Evolutionary conservation across 371 early-diverging fungal species (phyloP).

Genomic region (Thermomucor indicae-seudaticae): DNA sequence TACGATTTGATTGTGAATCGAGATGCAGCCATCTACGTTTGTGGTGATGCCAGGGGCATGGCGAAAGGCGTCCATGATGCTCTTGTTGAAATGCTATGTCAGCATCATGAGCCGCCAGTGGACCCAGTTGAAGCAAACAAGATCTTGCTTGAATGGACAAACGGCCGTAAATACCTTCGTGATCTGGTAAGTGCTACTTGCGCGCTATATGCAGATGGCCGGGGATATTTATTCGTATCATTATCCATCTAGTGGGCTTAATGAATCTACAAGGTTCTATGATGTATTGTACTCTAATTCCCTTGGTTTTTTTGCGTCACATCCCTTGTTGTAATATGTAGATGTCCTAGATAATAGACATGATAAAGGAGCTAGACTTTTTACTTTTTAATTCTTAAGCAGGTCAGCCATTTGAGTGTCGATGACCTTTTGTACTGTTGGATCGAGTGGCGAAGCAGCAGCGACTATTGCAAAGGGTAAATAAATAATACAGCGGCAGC

Average conservation of each 20-base stretch:
- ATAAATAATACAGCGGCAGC: not conserved
- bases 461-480: conserved; percentile 5
- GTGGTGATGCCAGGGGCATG: conserved; percentile 90
- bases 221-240: not conserved
- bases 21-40: conserved; percentile 75
- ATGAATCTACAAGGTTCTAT: no score
- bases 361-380: not conserved
- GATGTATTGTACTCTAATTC: no score
- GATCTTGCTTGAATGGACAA: conserved; percentile 57
- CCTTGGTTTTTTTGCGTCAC: no score
- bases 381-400: not conserved
- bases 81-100: conserved; percentile 61
- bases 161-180: conserved; percentile 65
- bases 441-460: conserved; percentile 10
- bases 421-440: conserved; percentile 9
- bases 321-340: no score
- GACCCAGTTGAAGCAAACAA: conserved; percentile 56
- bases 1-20: conserved; percentile 56
- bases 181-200: conserved; percentile 51
- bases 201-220: not conserved
- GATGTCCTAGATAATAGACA: not conserved
- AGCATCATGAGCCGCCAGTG: conserved; percentile 40
- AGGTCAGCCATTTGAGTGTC: conserved; percentile 10
- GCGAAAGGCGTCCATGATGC: conserved; percentile 81
- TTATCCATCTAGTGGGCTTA: not conserved